A percentile compares a stretch with the other conserved stretches of the same genome.
These are phyloP conservation scores for Agaricales sp. DNA, from an alignment of 1,284 basidiomycete species.

Conservation along the genomic window DNA sequence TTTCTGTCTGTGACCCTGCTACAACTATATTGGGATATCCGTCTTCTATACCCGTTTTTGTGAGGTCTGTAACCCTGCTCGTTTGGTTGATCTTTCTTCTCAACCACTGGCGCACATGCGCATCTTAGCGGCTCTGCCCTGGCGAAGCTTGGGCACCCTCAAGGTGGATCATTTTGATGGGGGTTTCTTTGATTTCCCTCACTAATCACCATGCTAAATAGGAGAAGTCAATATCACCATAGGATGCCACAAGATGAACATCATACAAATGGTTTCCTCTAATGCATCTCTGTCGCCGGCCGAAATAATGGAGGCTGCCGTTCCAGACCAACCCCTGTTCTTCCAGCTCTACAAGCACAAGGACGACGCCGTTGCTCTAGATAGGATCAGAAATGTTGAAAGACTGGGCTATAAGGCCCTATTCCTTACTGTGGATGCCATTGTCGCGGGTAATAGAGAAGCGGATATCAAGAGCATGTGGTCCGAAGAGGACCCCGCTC, in stretches of 20 bases:
- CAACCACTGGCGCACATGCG: background rate
- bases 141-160: constrained; percentile 84
- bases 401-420: constrained; percentile 74
- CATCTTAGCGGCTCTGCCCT: constrained; percentile 67
- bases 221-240: constrained; percentile 81
- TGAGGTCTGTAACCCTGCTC: constrained; percentile 21
- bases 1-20: constrained; percentile 61
- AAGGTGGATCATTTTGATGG: constrained; percentile 31
- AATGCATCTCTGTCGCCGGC: constrained; percentile 75
- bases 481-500: constrained; percentile 30
- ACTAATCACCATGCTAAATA: constrained; percentile 10
- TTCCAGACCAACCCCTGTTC: constrained; percentile 24
- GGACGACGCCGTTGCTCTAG: constrained; percentile 58
- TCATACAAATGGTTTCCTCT: constrained; percentile 85
- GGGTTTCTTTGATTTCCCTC: background rate
- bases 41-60: constrained; percentile 76
- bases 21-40: constrained; percentile 70
- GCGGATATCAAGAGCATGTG: constrained; percentile 61
- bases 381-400: constrained; percentile 66
- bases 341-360: constrained; percentile 15
- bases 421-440: constrained; percentile 86
- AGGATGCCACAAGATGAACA: constrained; percentile 59
- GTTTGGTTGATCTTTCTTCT: background rate
- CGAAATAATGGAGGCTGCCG: constrained; percentile 55
- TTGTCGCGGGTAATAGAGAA: constrained; percentile 81